Percentiles rank a stretch among this genome's conserved stretches.
These are phyloP conservation scores for Lepidium aucheri DNA, from an alignment of 345 rosid genomes.

Conservation along the genomic window DNA sequence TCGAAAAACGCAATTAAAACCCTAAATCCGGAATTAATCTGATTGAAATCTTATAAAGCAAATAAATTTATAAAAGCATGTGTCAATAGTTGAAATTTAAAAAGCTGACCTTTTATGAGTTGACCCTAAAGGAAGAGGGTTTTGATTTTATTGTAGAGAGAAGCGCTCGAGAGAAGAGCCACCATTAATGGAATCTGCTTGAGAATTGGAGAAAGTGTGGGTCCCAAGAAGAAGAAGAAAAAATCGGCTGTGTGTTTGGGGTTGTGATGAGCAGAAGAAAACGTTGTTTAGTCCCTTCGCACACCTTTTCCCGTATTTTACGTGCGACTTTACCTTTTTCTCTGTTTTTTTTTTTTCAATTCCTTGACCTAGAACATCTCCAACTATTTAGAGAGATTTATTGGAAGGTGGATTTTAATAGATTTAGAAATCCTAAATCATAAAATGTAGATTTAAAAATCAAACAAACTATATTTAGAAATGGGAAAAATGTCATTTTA, in stretches of 20 bases:
- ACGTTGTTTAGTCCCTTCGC: conserved; percentile 1
- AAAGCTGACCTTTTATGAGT: conserved; percentile 7
- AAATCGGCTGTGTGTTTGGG: conserved; percentile 33
- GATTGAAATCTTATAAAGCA: background rate
- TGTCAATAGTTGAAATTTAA: background rate
- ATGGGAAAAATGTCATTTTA: too few relatives aligned
- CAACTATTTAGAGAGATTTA: too few relatives aligned
- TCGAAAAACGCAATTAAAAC: background rate
- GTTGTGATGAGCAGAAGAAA: conserved; percentile 31
- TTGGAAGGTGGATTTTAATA: too few relatives aligned
- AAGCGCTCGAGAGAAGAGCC: conserved; percentile 8
- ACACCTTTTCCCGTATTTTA: conserved; percentile 17
- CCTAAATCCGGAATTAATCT: background rate
- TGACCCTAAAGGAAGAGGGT: background rate
- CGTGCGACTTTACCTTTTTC: background rate
- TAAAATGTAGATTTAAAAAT: too few relatives aligned
- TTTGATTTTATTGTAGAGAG: background rate
- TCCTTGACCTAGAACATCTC: too few relatives aligned
- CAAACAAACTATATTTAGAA: too few relatives aligned
- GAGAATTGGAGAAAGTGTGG: background rate
- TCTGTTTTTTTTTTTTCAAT: background rate
- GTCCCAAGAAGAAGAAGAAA: background rate
- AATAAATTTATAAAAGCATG: background rate
- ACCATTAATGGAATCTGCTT: conserved; percentile 11
- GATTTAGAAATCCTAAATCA: too few relatives aligned